Conservation (phyloP, 2,329 filamentous ascomycete genomes). For the Paramyrothecium roridum region DNA sequence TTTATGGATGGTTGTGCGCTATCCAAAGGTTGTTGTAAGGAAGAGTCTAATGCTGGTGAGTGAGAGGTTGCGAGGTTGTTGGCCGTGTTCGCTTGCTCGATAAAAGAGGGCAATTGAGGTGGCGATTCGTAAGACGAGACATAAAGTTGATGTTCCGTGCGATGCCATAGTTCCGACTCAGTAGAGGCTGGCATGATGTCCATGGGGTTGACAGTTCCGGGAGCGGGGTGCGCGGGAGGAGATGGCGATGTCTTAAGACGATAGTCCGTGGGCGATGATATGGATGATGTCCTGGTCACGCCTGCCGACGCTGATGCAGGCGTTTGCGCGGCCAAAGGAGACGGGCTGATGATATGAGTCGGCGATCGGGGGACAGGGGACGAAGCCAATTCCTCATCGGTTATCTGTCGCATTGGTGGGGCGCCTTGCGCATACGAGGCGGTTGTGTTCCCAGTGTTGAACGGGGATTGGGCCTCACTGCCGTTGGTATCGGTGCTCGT, state of each 20-base stretch:
- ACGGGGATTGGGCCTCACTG: neutral
- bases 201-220: conserved; percentile 51
- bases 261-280: conserved; percentile 18
- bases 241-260: conserved; percentile 21
- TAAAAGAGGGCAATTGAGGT: conserved; percentile 9
- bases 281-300: conserved; percentile 18
- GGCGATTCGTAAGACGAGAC: conserved; percentile 22
- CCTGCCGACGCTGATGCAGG: conserved; percentile 8
- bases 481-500: conserved; percentile 13
- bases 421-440: neutral
- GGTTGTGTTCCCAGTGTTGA: neutral
- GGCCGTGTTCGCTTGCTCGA: neutral
- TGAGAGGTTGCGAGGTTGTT: conserved; percentile 6
- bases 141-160: conserved; percentile 32
- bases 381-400: neutral
- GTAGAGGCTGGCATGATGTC: conserved; percentile 46
- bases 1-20: conserved; percentile 23
- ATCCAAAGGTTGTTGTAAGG: conserved; percentile 13
- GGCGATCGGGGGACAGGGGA: neutral
- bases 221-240: conserved; percentile 30
- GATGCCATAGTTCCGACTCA: conserved; percentile 32
- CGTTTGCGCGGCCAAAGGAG: neutral
- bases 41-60: conserved; percentile 16
- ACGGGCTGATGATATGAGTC: neutral
- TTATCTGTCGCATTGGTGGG: neutral